Conservation (phyloP, 768 basidiomycete genomes). For the Rhodocollybia butyracea region DNA sequence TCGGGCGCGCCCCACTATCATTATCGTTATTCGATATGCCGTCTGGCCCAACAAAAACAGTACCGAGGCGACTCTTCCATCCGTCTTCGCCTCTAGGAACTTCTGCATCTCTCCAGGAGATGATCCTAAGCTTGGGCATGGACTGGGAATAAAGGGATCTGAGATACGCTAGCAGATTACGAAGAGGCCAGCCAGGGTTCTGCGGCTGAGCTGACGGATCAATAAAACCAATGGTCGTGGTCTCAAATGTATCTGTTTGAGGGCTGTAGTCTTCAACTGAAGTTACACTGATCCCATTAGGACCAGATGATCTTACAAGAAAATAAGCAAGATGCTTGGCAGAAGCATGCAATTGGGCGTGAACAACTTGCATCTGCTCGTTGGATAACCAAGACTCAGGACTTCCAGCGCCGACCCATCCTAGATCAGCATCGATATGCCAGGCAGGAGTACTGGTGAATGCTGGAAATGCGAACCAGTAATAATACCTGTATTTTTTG, state of each 20-base stretch:
- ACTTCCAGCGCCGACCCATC: conserved; percentile 39
- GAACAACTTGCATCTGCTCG: conserved; percentile 50
- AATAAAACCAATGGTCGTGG: conserved; percentile 54
- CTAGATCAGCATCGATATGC: conserved; percentile 61
- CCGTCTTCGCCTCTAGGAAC: conserved; percentile 31
- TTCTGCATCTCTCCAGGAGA: conserved; percentile 77
- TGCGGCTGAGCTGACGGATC: conserved; percentile 80
- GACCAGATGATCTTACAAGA: conserved; percentile 43
- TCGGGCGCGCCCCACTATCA: conserved; percentile 34
- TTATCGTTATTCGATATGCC: conserved; percentile 12
- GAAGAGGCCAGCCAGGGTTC: conserved; percentile 89
- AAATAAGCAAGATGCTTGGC: conserved; percentile 49
- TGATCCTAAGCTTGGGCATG: conserved; percentile 51
- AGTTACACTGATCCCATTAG: conserved; percentile 38
- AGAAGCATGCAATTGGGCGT: conserved; percentile 16
- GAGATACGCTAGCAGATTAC: conserved; percentile 87
- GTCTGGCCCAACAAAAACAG: conserved; percentile 33
- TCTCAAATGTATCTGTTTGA: conserved; percentile 26
- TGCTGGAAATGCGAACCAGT: conserved; percentile 98
- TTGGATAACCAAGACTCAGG: not conserved
- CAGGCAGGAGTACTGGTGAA: conserved; percentile 87
- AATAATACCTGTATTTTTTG: conserved; percentile 97
- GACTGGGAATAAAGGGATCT: conserved; percentile 51
- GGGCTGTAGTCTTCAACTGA: conserved; percentile 51
- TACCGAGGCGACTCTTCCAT: conserved; percentile 67